Percentiles rank a stretch among this genome's conserved stretches.
Conservation (phyloP, 2,329 filamentous ascomycete genomes). For the Dendrostoma leiphaemia region DNA sequence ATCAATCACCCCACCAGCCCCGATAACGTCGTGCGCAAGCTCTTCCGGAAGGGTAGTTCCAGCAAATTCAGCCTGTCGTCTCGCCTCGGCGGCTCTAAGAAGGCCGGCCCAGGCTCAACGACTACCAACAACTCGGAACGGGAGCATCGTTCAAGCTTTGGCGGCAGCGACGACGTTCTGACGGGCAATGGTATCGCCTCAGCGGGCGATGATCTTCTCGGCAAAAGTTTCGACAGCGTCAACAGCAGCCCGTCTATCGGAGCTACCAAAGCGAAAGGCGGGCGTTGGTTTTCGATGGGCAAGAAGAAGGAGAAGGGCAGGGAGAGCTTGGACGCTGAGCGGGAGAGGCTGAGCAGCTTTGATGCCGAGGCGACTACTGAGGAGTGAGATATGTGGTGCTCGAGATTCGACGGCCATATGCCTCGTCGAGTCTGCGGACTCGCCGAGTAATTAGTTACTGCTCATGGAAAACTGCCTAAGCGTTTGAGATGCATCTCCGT, state of each 20-base stretch:
- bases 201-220: slow-evolving; percentile 46
- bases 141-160: slow-evolving; percentile 46
- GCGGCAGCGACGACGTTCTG: slow-evolving; percentile 51
- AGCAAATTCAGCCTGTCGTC: slow-evolving; percentile 64
- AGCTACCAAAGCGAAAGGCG: slow-evolving; percentile 41
- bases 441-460: neutral
- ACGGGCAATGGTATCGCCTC: slow-evolving; percentile 29
- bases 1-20: slow-evolving; percentile 35
- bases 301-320: slow-evolving; percentile 60
- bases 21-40: slow-evolving; percentile 57
- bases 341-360: slow-evolving; percentile 25
- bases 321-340: slow-evolving; percentile 54
- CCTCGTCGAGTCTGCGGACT: neutral
- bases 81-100: slow-evolving; percentile 52
- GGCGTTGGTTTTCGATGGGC: slow-evolving; percentile 54
- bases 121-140: slow-evolving; percentile 56
- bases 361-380: slow-evolving; percentile 12
- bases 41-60: slow-evolving; percentile 64
- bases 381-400: neutral
- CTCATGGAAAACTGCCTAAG: no score
- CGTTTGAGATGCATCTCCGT: neutral
- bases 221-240: slow-evolving; percentile 55
- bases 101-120: slow-evolving; percentile 48
- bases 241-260: slow-evolving; percentile 57
- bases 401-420: no score